A percentile compares a stretch with the other conserved stretches of the same genome.
Evolutionary conservation across 1,284 basidiomycete species (phyloP).

Genomic region (Pseudozyma tsukubaensis): DNA sequence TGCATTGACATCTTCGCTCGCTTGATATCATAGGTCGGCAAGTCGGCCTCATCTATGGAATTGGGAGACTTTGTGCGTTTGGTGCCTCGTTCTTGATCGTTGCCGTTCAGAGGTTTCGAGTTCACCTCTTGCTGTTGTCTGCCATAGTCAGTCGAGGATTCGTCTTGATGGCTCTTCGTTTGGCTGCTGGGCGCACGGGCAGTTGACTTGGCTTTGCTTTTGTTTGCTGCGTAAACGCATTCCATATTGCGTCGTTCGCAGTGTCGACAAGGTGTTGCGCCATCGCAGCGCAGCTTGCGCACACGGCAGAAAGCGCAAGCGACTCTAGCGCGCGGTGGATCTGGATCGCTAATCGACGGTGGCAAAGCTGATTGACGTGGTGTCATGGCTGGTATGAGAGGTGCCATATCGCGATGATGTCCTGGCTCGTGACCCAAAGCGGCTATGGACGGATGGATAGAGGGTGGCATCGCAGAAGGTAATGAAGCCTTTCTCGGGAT

Average conservation of each 20-base stretch:
- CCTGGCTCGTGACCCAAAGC: constrained; percentile 1
- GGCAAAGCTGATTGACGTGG: background rate
- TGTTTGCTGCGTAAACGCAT: constrained; percentile 38
- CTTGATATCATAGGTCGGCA: background rate
- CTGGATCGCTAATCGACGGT: constrained; percentile 12
- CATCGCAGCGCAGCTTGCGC: constrained; percentile 50
- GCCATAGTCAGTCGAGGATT: background rate
- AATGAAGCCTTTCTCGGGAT: background rate
- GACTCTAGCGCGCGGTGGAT: constrained; percentile 45
- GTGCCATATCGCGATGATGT: constrained; percentile 5
- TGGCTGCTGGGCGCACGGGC: constrained; percentile 1
- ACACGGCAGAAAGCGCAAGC: constrained; percentile 49
- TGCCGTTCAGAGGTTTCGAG: background rate
- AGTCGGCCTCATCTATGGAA: background rate
- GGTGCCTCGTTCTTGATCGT: constrained; percentile 9
- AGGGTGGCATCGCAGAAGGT: background rate
- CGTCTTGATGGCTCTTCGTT: background rate
- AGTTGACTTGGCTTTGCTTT: constrained; percentile 25
- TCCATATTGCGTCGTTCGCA: constrained; percentile 45
- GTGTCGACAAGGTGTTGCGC: constrained; percentile 44
- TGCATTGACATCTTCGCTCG: constrained; percentile 4
- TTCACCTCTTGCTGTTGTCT: background rate
- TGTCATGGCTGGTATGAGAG: background rate
- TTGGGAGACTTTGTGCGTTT: constrained; percentile 14
- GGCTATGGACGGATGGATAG: background rate